Evolutionary conservation across 371 early-diverging fungal genomes (phyloP).

Genomic region (Zychaea mexicana): DNA sequence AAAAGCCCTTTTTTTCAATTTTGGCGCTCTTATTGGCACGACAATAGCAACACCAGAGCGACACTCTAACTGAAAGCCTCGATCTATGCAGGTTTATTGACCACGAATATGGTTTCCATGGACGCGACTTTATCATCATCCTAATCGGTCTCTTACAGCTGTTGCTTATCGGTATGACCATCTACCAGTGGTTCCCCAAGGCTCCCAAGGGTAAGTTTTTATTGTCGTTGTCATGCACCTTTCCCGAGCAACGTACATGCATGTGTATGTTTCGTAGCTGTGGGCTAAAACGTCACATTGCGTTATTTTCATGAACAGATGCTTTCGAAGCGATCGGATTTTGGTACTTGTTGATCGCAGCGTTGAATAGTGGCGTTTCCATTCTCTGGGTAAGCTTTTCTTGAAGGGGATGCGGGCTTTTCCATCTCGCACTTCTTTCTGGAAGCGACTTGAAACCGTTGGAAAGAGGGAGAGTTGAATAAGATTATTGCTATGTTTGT

Average conservation of each 20-base stretch:
- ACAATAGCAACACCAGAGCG: too few relatives aligned
- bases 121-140: slow-evolving; percentile 39
- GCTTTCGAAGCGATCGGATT: slow-evolving; percentile 42
- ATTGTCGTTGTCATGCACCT: neutral
- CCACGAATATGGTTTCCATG: slow-evolving; percentile 36
- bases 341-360: slow-evolving; percentile 45
- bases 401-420: too few relatives aligned
- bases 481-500: too few relatives aligned
- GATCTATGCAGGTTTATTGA: slow-evolving; percentile 34
- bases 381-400: slow-evolving; percentile 34
- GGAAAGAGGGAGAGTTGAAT: too few relatives aligned
- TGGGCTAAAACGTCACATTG: neutral
- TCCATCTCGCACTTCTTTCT: too few relatives aligned
- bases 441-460: too few relatives aligned
- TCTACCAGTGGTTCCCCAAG: slow-evolving; percentile 48
- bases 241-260: neutral
- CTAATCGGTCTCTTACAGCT: slow-evolving; percentile 36
- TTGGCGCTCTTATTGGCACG: too few relatives aligned
- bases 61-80: too few relatives aligned
- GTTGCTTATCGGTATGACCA: slow-evolving; percentile 44
- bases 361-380: slow-evolving; percentile 33
- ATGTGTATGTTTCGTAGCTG: too few relatives aligned
- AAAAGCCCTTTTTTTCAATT: too few relatives aligned
- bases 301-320: slow-evolving; percentile 28
- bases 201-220: slow-evolving; percentile 44